Evolutionary conservation across 1,139 yeast species (phyloP).

Genomic region (Hyphopichia khmerensis): DNA sequence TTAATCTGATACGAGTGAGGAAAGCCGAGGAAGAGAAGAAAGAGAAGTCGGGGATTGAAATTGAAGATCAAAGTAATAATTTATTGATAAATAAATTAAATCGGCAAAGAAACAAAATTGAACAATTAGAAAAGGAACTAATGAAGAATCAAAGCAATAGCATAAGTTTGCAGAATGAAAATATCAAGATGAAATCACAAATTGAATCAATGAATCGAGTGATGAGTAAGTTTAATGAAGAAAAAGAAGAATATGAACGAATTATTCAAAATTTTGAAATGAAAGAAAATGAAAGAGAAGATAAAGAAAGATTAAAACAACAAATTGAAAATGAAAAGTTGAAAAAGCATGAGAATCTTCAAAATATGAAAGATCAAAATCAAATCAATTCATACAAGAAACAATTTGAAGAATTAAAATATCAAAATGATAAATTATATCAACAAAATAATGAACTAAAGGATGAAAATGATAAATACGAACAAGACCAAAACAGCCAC

Average conservation of each 20-base stretch:
- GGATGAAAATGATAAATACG: not conserved
- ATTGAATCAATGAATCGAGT: not conserved
- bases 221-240: not conserved
- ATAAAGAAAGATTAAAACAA: not conserved
- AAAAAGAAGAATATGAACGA: not conserved
- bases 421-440: not conserved
- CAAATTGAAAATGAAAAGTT: not conserved
- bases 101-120: slow-evolving; percentile 8
- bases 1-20: too few relatives aligned
- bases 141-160: slow-evolving; percentile 4
- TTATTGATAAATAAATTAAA: slow-evolving; percentile 9
- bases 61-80: slow-evolving; percentile 4
- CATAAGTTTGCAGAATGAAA: slow-evolving; percentile 3
- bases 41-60: not conserved
- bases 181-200: not conserved
- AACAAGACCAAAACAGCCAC: not conserved
- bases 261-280: not conserved
- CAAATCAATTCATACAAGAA: not conserved
- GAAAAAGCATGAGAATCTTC: not conserved
- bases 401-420: not conserved
- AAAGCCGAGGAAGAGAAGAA: too few relatives aligned
- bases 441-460: not conserved
- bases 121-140: slow-evolving; percentile 3
- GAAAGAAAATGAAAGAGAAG: not conserved
- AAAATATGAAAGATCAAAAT: not conserved